A percentile compares a stretch with the other conserved stretches of the same genome.
These are phyloP conservation scores for Fusarium coffeatum DNA, from an alignment of 2,329 filamentous ascomycete genomes.

Conservation along the genomic window DNA sequence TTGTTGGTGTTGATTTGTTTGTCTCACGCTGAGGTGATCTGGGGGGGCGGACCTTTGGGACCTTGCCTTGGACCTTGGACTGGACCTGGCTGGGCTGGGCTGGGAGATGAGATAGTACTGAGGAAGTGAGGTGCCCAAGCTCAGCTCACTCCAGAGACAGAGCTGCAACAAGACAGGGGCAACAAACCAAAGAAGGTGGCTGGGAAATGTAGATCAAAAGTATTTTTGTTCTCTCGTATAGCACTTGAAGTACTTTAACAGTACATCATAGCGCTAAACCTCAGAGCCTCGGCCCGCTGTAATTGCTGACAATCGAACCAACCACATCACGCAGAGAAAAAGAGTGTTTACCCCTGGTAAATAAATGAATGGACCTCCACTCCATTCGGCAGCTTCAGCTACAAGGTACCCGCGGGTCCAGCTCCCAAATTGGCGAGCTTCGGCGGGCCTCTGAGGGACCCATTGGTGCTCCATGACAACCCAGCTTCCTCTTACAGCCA, in stretches of 20 bases:
- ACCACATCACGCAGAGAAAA: slow-evolving; percentile 7
- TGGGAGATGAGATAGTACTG: slow-evolving; percentile 37
- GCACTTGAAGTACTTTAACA: slow-evolving; percentile 4
- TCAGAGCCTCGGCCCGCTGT: slow-evolving; percentile 37
- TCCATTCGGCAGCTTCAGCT: slow-evolving; percentile 32
- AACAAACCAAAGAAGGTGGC: slow-evolving; percentile 27
- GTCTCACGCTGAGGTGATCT: slow-evolving; percentile 32
- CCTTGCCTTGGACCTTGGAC: slow-evolving; percentile 1
- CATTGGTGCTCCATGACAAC: slow-evolving; percentile 17
- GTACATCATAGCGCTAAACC: slow-evolving; percentile 14
- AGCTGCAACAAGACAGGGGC: slow-evolving; percentile 36
- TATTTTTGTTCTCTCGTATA: neutral
- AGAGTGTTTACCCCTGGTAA: slow-evolving; percentile 37
- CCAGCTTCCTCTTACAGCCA: slow-evolving; percentile 34
- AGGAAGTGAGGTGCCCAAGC: slow-evolving; percentile 33
- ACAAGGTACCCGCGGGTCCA: slow-evolving; percentile 25
- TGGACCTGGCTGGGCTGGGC: slow-evolving; percentile 13
- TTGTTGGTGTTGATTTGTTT: slow-evolving; percentile 41
- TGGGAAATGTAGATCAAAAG: slow-evolving; percentile 30
- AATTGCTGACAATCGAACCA: slow-evolving; percentile 25
- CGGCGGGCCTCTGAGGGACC: slow-evolving; percentile 1
- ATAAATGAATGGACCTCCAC: slow-evolving; percentile 12
- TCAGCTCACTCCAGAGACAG: slow-evolving; percentile 35
- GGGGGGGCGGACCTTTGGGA: slow-evolving; percentile 15
- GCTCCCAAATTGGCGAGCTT: slow-evolving; percentile 29